A percentile compares a stretch with the other conserved stretches of the same genome.
Evolutionary conservation across 192 early-diverging fungal species (phyloP).

Genomic region (Dimargaris xerosporica): DNA sequence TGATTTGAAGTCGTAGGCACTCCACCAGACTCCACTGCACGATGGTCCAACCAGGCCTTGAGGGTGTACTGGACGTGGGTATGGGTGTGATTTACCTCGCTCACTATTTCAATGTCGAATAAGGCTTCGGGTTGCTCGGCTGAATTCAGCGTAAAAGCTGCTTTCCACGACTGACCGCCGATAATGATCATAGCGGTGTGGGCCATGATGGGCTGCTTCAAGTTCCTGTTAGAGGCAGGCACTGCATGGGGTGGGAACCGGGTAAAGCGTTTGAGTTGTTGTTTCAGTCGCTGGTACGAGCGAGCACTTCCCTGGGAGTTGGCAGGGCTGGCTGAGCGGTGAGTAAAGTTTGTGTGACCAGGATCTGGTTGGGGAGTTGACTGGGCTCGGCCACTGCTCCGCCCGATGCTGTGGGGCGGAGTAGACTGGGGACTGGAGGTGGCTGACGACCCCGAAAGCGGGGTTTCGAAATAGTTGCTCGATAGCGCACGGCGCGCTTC

Average conservation of each 20-base stretch:
- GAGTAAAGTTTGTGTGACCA: not conserved
- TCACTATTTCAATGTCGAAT: slow-evolving; percentile 4
- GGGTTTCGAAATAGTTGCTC: not conserved
- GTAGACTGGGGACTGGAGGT: not conserved
- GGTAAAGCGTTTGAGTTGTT: not conserved
- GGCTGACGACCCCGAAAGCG: not conserved
- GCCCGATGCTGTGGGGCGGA: not conserved
- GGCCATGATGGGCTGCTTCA: not conserved
- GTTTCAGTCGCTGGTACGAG: not conserved
- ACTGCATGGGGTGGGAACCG: not conserved
- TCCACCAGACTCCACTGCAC: too few relatives aligned
- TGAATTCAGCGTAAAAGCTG: not conserved
- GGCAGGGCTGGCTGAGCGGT: not conserved
- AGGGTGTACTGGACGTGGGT: not conserved
- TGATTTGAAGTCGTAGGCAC: too few relatives aligned
- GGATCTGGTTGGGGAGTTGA: too few relatives aligned
- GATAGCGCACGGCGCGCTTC: not conserved
- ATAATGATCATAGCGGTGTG: slow-evolving; percentile 7
- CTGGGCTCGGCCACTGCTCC: too few relatives aligned
- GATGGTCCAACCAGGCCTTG: too few relatives aligned
- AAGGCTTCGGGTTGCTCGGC: not conserved
- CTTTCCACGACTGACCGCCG: slow-evolving; percentile 2
- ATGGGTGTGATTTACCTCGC: slow-evolving; percentile 2
- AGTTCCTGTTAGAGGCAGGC: not conserved
- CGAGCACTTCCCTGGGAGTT: not conserved